Base-by-base conservation (phyloP, 345 rosid species). In the Eucalyptus cladocalyx region DNA sequence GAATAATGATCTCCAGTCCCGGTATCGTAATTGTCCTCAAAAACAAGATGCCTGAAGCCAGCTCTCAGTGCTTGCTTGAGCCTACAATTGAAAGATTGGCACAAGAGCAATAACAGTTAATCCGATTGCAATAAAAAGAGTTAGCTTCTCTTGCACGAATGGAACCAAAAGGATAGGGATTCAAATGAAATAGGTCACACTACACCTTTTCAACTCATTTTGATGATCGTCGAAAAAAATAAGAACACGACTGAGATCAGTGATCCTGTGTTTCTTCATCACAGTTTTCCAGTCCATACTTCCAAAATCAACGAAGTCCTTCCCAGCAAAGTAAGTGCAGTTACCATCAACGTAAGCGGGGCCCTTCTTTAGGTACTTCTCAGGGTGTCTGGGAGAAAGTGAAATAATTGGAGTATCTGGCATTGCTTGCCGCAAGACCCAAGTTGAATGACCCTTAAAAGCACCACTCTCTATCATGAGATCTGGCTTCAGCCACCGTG, bases 1-100 rank as follows among this genome's bases (percentile, higher is more conserved):
- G 99, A 98, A 91, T 98, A 98, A 94, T 97, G 99, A 90, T 98
- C 99, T 54, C 99, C 99, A 7, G 98, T 98, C 89, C 99, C 99
- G 34, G 99, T 98, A 91, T 98, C 99, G 87, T 97, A 98, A 90
- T 98, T 98, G 91, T 98, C 99, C 93, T 98, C 99, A 87, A 98
- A 98, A 88, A 98, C 92, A 91, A 98, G 97, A 94, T 98, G 97
- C 56, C 69, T 94, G 92, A 98, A 98, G 67, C 99, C 99, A 76
- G 95, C 96, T 81, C 95, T 92, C 89, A 95, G 62, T 60, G 99
- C 99, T 92, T 97, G 97, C 89, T 95, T 95, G 89, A 97, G 89
- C 92, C 99, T 98, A 94, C 67, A 89, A 92, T 90, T 37, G 30
- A 87, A 87, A 88, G 62, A 34, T 92, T 48, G 50, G 87, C 83